phyloP scores from a whole-genome alignment of 2,329 filamentous ascomycete genomes.

The Calonectria pteridis region DNA sequence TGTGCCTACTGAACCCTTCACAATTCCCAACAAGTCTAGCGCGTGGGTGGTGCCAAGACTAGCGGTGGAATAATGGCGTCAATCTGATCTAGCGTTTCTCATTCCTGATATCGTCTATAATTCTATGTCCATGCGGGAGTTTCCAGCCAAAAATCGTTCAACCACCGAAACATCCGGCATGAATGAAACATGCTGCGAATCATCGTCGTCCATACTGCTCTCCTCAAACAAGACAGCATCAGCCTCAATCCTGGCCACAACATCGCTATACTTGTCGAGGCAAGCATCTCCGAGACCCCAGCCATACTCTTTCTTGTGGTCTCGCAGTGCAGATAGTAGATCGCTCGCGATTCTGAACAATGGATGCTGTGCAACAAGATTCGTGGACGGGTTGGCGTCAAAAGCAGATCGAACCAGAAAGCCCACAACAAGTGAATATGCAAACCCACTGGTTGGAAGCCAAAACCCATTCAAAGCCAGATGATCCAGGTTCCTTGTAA shows the following conservation, averaged over 20 bases:
- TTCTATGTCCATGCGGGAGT: not conserved
- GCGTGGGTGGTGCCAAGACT: not conserved
- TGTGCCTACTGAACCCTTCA: not conserved
- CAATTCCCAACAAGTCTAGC: not conserved
- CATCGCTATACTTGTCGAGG: not conserved
- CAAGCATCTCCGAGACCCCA: not conserved
- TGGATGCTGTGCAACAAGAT: not conserved
- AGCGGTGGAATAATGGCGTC: not conserved
- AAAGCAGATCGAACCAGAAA: not conserved
- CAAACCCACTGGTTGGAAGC: not conserved
- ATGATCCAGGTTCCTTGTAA: not conserved
- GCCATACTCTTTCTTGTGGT: not conserved
- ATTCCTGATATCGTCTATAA: not conserved
- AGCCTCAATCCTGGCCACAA: not conserved
- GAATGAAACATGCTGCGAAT: not conserved
- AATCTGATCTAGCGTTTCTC: not conserved
- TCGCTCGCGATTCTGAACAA: not conserved
- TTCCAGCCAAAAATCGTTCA: not conserved
- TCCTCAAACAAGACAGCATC: not conserved
- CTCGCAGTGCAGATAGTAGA: not conserved
- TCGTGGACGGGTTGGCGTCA: not conserved
- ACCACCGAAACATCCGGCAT: not conserved
- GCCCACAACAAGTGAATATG: not conserved
- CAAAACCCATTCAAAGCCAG: not conserved
- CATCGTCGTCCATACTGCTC: not conserved